phyloP scores from a whole-genome alignment of 2,329 filamentous ascomycete genomes.

The Albophoma yamanashiensis region DNA sequence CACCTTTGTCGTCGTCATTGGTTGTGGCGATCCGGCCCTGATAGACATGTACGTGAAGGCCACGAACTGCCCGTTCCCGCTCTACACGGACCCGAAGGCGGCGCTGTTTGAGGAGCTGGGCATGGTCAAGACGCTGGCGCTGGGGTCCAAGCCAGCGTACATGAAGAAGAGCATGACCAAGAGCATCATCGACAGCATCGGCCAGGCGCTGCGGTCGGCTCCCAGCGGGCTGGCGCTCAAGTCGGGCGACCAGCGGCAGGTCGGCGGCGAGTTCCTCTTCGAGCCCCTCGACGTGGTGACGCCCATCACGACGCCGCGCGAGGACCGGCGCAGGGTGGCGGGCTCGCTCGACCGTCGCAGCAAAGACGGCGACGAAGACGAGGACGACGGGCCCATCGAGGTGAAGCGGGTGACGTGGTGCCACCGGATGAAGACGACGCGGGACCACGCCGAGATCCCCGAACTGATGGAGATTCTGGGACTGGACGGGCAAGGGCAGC shows the following conservation, averaged over 20 bases:
- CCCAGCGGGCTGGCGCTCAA: conserved; percentile 47
- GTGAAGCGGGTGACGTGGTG: conserved; percentile 65
- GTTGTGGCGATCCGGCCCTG: conserved; percentile 58
- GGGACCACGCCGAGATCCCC: conserved; percentile 65
- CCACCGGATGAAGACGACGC: conserved; percentile 68
- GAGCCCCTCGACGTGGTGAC: conserved; percentile 39
- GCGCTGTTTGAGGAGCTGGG: conserved; percentile 56
- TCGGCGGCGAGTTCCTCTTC: conserved; percentile 73
- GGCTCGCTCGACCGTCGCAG: conserved; percentile 8
- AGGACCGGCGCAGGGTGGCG: neutral
- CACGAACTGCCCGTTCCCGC: conserved; percentile 58
- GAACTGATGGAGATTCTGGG: conserved; percentile 55
- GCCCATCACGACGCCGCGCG: conserved; percentile 30
- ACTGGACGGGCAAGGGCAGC: conserved; percentile 30
- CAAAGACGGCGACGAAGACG: conserved; percentile 8
- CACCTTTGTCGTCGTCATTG: conserved; percentile 59
- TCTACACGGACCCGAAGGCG: conserved; percentile 65
- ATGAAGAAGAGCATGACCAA: conserved; percentile 44
- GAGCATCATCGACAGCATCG: conserved; percentile 38
- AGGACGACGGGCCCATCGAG: conserved; percentile 22
- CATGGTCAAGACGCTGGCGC: conserved; percentile 53
- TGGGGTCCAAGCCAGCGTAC: conserved; percentile 54
- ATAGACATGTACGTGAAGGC: conserved; percentile 55
- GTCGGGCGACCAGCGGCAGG: conserved; percentile 56
- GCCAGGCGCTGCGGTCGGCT: conserved; percentile 49